Conservation (phyloP, 352 stramenopile species). For the Blastocystis sp. region DNA sequence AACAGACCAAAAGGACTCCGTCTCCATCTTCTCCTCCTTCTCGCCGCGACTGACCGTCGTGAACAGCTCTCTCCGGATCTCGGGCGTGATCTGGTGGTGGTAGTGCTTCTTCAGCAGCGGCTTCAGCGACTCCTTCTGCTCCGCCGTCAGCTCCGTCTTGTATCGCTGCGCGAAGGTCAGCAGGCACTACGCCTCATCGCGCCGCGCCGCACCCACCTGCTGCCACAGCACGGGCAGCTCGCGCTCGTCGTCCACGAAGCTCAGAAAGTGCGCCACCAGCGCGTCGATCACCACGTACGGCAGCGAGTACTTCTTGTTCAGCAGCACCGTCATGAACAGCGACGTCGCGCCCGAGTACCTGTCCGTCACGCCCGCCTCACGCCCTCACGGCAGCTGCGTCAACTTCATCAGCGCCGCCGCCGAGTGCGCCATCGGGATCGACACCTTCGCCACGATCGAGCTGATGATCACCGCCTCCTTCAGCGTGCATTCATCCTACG, state of each 20-base stretch:
- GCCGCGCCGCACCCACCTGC: constrained; percentile 75
- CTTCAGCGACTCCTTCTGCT: constrained; percentile 89
- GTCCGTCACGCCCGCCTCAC: background rate
- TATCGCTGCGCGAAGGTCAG: constrained; percentile 96
- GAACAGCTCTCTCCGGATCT: constrained; percentile 93
- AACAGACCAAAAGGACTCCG: constrained; percentile 58
- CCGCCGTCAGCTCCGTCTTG: constrained; percentile 91
- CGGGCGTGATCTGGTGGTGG: constrained; percentile 95
- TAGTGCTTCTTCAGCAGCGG: constrained; percentile 83
- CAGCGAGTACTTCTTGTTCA: constrained; percentile 99
- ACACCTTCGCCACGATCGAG: constrained; percentile 93
- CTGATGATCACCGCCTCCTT: constrained; percentile 94
- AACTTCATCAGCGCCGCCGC: constrained; percentile 97
- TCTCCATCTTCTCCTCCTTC: constrained; percentile 65
- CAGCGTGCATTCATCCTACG: constrained; percentile 87
- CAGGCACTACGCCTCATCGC: constrained; percentile 76
- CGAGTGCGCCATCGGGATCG: constrained; percentile 95
- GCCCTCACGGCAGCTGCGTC: constrained; percentile 78
- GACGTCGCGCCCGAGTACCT: constrained; percentile 92
- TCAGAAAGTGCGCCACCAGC: constrained; percentile 90
- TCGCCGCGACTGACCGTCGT: constrained; percentile 72
- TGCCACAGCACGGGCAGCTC: constrained; percentile 96
- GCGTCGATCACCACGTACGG: constrained; percentile 91
- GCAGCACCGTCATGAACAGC: constrained; percentile 94
- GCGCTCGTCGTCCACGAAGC: constrained; percentile 83